phyloP scores from a whole-genome alignment of 2,329 filamentous ascomycete species.

The Trichoderma arundinaceum region DNA sequence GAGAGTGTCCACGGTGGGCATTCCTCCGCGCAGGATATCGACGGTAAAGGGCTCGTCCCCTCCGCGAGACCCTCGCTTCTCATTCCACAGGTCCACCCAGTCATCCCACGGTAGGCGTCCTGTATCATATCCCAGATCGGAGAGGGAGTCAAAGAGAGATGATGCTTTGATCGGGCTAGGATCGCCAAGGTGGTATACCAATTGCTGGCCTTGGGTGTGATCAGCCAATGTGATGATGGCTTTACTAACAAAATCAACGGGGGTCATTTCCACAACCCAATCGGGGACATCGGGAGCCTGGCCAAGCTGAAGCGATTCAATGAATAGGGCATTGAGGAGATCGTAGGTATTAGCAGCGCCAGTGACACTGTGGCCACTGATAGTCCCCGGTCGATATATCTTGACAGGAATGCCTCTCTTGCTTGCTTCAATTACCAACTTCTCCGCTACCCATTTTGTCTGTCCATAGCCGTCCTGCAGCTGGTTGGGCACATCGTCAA shows the following conservation, averaged over 20 bases:
- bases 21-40: slow-evolving; percentile 79
- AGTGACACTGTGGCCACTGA: slow-evolving; percentile 76
- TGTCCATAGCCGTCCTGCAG: slow-evolving; percentile 77
- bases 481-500: slow-evolving; percentile 71
- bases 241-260: slow-evolving; percentile 79
- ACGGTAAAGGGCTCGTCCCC: slow-evolving; percentile 77
- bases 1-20: slow-evolving; percentile 76
- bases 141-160: slow-evolving; percentile 67
- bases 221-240: slow-evolving; percentile 74
- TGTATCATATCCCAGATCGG: slow-evolving; percentile 73
- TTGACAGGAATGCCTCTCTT: slow-evolving; percentile 71
- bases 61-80: slow-evolving; percentile 69
- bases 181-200: slow-evolving; percentile 76
- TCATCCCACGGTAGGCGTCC: slow-evolving; percentile 70
- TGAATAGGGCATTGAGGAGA: slow-evolving; percentile 74
- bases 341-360: slow-evolving; percentile 81
- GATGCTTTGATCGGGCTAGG: slow-evolving; percentile 71
- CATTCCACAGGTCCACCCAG: slow-evolving; percentile 75
- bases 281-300: slow-evolving; percentile 71
- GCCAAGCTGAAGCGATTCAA: slow-evolving; percentile 77
- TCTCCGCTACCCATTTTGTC: slow-evolving; percentile 82
- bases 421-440: slow-evolving; percentile 72
- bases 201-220: slow-evolving; percentile 65
- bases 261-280: slow-evolving; percentile 84
- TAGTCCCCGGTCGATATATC: slow-evolving; percentile 76